Conservation (phyloP, 1,284 basidiomycete species). For the Melampsora larici-populina region DNA sequence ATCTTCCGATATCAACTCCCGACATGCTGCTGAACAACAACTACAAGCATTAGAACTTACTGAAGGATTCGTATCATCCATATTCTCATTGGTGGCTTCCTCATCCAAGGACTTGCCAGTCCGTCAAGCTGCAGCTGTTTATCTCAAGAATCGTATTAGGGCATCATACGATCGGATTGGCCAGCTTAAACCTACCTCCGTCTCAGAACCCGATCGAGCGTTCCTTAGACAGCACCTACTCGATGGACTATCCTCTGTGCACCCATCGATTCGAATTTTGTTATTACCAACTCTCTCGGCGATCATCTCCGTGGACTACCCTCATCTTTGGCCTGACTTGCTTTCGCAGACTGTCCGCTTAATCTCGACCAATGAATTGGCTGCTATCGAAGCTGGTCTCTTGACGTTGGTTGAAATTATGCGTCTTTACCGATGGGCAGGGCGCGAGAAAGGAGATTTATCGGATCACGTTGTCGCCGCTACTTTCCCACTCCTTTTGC, state of each 20-base stretch:
- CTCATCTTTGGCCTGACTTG: conserved; percentile 21
- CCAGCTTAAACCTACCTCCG: not conserved
- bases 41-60: conserved; percentile 4
- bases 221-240: conserved; percentile 30
- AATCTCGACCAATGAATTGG: conserved; percentile 10
- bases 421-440: conserved; percentile 28
- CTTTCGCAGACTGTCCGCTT: conserved; percentile 16
- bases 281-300: conserved; percentile 26
- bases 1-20: not conserved
- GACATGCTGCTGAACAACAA: conserved; percentile 9
- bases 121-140: conserved; percentile 36
- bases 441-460: conserved; percentile 4
- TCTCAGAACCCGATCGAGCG: conserved; percentile 8
- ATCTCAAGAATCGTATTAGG: conserved; percentile 26
- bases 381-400: conserved; percentile 14
- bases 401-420: conserved; percentile 28
- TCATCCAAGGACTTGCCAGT: not conserved
- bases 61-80: not conserved
- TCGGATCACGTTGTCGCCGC: conserved; percentile 5
- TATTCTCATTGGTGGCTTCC: conserved; percentile 19
- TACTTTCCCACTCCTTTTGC: conserved; percentile 15
- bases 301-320: conserved; percentile 25
- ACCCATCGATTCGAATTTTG: conserved; percentile 9
- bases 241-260: not conserved
- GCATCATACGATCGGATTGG: not conserved